Evolutionary conservation across 2,329 filamentous ascomycete species (phyloP).

Genomic region (Apiospora sp.): DNA sequence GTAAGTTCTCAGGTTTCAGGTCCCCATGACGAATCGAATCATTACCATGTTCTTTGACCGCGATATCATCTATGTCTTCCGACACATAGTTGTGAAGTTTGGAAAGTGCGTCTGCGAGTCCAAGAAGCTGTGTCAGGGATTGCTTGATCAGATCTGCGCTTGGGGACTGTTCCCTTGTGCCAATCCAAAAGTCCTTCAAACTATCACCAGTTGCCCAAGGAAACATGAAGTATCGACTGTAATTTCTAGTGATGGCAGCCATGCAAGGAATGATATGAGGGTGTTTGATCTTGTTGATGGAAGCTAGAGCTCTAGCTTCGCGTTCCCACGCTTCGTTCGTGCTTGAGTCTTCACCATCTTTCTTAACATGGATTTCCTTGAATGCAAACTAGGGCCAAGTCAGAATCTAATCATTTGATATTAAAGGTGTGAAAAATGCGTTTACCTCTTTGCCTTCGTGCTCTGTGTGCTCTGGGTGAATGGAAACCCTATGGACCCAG

Average conservation of each 20-base stretch:
- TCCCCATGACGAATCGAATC: neutral
- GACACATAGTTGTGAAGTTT: neutral
- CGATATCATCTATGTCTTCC: neutral
- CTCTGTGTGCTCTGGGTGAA: neutral
- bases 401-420: too few species aligned
- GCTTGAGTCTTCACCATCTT: neutral
- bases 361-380: neutral
- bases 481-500: neutral
- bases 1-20: neutral
- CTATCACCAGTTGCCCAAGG: conserved; percentile 34
- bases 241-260: conserved; percentile 26
- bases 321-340: neutral
- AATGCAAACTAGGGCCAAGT: neutral
- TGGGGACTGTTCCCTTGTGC: conserved; percentile 26
- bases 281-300: conserved; percentile 44
- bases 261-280: conserved; percentile 25
- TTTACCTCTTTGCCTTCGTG: neutral
- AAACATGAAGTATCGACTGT: conserved; percentile 32
- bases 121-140: neutral
- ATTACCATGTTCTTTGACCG: neutral
- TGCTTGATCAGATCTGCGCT: neutral
- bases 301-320: neutral
- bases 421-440: neutral
- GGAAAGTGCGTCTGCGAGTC: neutral
- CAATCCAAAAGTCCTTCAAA: conserved; percentile 31